These are phyloP conservation scores for Aquilaria agallochum DNA, from an alignment of 441 rosid species.

Conservation along the genomic window DNA sequence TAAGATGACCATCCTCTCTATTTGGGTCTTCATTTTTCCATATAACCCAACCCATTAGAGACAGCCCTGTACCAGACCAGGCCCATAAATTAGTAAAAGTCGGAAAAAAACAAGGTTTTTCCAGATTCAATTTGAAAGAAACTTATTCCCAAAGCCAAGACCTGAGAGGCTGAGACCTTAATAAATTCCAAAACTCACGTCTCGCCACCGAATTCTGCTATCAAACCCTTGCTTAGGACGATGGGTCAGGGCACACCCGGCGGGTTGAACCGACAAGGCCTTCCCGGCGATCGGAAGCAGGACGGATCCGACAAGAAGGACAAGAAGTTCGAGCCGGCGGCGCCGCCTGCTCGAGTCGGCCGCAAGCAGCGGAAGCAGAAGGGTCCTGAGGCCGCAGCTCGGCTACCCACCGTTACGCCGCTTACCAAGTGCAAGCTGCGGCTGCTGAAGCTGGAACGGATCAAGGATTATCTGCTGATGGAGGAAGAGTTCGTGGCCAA, in stretches of 20 bases:
- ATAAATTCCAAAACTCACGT: background rate
- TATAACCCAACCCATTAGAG: no score
- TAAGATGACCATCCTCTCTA: no score
- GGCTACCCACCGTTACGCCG: constrained; percentile 87
- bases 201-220: background rate
- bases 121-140: background rate
- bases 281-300: constrained; percentile 47
- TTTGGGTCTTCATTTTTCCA: no score
- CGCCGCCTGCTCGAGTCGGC: constrained; percentile 89
- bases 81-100: no score
- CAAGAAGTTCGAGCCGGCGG: constrained; percentile 77
- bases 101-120: no score
- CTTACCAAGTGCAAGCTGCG: constrained; percentile 81
- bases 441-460: constrained; percentile 74
- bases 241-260: constrained; percentile 75
- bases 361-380: constrained; percentile 88
- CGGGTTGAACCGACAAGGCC: constrained; percentile 43
- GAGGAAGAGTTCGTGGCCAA: constrained; percentile 96
- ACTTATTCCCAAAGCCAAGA: constrained; percentile 33
- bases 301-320: constrained; percentile 62
- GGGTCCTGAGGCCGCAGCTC: constrained; percentile 89
- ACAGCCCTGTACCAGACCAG: no score
- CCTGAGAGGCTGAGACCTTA: no score
- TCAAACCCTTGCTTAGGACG: background rate
- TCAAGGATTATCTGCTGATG: constrained; percentile 89